phyloP scores from a whole-genome alignment of 495 filamentous ascomycete species.

The Sordaria brevicollis region DNA sequence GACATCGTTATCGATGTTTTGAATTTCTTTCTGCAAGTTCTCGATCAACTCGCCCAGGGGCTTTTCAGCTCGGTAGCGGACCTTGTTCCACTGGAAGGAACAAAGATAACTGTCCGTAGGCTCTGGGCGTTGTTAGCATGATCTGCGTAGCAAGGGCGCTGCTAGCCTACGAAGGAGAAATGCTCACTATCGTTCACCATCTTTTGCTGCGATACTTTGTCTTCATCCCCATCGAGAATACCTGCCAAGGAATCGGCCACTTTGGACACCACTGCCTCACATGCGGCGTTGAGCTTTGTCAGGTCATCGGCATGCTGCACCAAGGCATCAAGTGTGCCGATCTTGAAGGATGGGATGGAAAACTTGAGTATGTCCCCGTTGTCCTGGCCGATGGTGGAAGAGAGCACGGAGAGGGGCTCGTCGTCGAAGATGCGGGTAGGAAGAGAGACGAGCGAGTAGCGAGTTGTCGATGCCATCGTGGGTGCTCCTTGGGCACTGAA shows the following conservation, averaged over 20 bases:
- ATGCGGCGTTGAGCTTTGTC: slow-evolving; percentile 70
- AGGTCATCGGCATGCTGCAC: slow-evolving; percentile 95
- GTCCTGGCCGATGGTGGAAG: slow-evolving; percentile 59
- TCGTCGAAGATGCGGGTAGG: slow-evolving; percentile 45
- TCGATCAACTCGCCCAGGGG: slow-evolving; percentile 77
- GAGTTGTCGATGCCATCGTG: slow-evolving; percentile 10
- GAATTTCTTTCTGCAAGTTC: slow-evolving; percentile 76
- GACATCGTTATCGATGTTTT: slow-evolving; percentile 86
- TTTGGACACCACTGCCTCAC: slow-evolving; percentile 76
- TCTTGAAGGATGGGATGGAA: slow-evolving; percentile 86
- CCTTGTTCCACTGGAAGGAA: slow-evolving; percentile 89
- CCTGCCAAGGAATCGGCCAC: slow-evolving; percentile 74
- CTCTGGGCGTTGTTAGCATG: slow-evolving; percentile 39
- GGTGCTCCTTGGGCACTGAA: background rate
- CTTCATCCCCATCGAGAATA: slow-evolving; percentile 73
- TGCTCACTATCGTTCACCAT: slow-evolving; percentile 86
- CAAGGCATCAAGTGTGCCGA: slow-evolving; percentile 90
- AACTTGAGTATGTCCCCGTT: slow-evolving; percentile 71
- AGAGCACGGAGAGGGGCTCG: slow-evolving; percentile 68
- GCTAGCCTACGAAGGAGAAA: background rate
- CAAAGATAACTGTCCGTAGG: slow-evolving; percentile 88
- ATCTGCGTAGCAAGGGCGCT: background rate
- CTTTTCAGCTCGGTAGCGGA: slow-evolving; percentile 89
- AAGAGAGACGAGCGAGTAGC: slow-evolving; percentile 39
- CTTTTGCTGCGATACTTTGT: slow-evolving; percentile 76